Evolutionary conservation across 2,329 filamentous ascomycete species (phyloP), one percentile per base, ranked within the genome.

Genomic region (Torrubiella hemipterigena): DNA sequence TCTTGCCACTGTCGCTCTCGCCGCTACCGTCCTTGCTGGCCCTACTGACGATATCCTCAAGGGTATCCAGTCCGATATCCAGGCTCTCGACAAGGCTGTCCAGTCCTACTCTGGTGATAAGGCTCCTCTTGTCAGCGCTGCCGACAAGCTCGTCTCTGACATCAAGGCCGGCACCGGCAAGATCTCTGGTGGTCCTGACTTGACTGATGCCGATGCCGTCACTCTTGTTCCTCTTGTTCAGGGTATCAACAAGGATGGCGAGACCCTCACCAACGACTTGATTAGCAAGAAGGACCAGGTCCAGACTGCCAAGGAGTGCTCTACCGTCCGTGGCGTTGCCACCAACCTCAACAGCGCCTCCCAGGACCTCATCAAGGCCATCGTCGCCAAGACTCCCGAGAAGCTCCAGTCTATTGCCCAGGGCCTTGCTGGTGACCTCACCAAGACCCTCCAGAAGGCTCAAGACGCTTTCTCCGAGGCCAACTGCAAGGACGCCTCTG

Each of bases 261-360:
- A 12, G 17, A 31, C 17, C 30, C 50, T 75, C 49, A 59, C 69
- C 49, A 64, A 33, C 12, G 14, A 27, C 14, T 31, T 37, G 4
- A 15, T 33, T 7, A 19, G 31, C 34, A 45, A 46, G 41, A 48
- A 47, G 43, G 16, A 33, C 21, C 29, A 38, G 15, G 37, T 50
- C 35, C 31, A 48, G 35, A 38, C 45, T 38, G 43, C 44, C 30
- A 39, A 40, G 35, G 44, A 48, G 13, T 50, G 47, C 40, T 32
- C 37, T 26, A 35, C 44, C 27, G 39, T 49, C 29, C 39, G 40
- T 30, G 37, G 40, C 22, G 35, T 44, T 36, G 31, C 47, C 9
- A 28, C 30, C 17, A 32, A 41, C 30, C 38, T 49, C 27, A 36
- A 32, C 32, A 28, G 18, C 7, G 32, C 32, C 29, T 44, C 45